phyloP scores from a whole-genome alignment of 495 filamentous ascomycete genomes.

The Xylaria castorea region DNA sequence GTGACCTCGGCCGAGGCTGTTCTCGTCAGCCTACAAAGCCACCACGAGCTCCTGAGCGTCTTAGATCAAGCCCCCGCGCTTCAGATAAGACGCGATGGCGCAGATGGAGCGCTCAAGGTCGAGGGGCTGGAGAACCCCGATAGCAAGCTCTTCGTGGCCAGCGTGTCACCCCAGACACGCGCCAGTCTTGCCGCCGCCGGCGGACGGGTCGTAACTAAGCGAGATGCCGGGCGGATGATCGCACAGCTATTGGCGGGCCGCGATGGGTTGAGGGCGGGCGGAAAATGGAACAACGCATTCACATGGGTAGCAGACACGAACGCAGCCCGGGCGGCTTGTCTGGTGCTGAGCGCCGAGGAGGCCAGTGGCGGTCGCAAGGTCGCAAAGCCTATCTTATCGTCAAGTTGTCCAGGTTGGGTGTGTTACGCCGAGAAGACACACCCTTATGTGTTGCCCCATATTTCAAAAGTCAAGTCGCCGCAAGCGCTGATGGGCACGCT shows the following conservation, averaged over 20 bases:
- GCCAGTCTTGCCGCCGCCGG: slow-evolving; percentile 88
- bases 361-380: slow-evolving; percentile 49
- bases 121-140: slow-evolving; percentile 49
- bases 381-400: slow-evolving; percentile 79
- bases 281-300: slow-evolving; percentile 76
- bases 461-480: slow-evolving; percentile 90
- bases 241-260: slow-evolving; percentile 76
- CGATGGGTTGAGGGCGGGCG: slow-evolving; percentile 70
- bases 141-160: slow-evolving; percentile 82
- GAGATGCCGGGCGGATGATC: slow-evolving; percentile 80
- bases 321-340: slow-evolving; percentile 72
- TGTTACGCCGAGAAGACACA: slow-evolving; percentile 99
- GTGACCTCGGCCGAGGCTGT: slow-evolving; percentile 97
- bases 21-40: slow-evolving; percentile 89
- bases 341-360: slow-evolving; percentile 84
- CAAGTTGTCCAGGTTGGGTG: slow-evolving; percentile 96
- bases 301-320: slow-evolving; percentile 90
- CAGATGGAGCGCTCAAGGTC: slow-evolving; percentile 37
- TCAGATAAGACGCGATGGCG: slow-evolving; percentile 41
- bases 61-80: slow-evolving; percentile 71
- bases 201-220: slow-evolving; percentile 72
- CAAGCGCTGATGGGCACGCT: slow-evolving; percentile 91
- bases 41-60: slow-evolving; percentile 83
- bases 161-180: slow-evolving; percentile 87
- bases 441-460: slow-evolving; percentile 87